Evolutionary conservation across 2,329 filamentous ascomycete genomes (phyloP).

Genomic region (Aspergillus amoenus): DNA sequence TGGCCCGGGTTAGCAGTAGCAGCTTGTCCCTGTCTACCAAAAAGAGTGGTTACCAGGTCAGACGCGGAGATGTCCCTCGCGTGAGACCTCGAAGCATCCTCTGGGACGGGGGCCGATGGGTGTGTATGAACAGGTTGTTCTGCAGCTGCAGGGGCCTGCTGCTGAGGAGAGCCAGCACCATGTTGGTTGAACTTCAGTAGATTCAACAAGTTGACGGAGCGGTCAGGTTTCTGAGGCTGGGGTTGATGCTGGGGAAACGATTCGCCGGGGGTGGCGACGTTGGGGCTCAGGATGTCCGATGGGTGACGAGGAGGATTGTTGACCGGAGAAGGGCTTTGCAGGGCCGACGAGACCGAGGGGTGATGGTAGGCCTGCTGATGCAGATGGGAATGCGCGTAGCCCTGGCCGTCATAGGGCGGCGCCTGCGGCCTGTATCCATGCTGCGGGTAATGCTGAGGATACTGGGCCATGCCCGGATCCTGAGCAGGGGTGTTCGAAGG

Average conservation of each 20-base stretch:
- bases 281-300: slow-evolving; percentile 61
- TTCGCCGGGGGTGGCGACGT: slow-evolving; percentile 45
- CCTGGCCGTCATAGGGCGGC: slow-evolving; percentile 31
- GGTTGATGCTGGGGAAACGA: slow-evolving; percentile 40
- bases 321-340: slow-evolving; percentile 56
- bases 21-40: slow-evolving; percentile 43
- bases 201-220: slow-evolving; percentile 61
- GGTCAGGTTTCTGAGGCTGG: slow-evolving; percentile 43
- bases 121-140: slow-evolving; percentile 30
- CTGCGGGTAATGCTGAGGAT: slow-evolving; percentile 28
- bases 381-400: slow-evolving; percentile 32
- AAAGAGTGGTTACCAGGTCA: slow-evolving; percentile 58
- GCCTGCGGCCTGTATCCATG: slow-evolving; percentile 32
- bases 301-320: slow-evolving; percentile 57
- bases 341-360: slow-evolving; percentile 58
- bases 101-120: slow-evolving; percentile 24
- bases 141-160: slow-evolving; percentile 25
- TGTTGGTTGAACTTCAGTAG: slow-evolving; percentile 64
- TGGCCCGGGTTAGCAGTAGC: slow-evolving; percentile 29
- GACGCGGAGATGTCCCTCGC: slow-evolving; percentile 52
- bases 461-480: slow-evolving; percentile 28
- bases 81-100: slow-evolving; percentile 27
- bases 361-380: slow-evolving; percentile 49
- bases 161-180: slow-evolving; percentile 29
- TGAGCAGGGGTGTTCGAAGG: slow-evolving; percentile 31